Percentiles rank a stretch among this genome's conserved stretches.
Conservation (phyloP, 257 asterid genomes). For the Echium plantagineum region DNA sequence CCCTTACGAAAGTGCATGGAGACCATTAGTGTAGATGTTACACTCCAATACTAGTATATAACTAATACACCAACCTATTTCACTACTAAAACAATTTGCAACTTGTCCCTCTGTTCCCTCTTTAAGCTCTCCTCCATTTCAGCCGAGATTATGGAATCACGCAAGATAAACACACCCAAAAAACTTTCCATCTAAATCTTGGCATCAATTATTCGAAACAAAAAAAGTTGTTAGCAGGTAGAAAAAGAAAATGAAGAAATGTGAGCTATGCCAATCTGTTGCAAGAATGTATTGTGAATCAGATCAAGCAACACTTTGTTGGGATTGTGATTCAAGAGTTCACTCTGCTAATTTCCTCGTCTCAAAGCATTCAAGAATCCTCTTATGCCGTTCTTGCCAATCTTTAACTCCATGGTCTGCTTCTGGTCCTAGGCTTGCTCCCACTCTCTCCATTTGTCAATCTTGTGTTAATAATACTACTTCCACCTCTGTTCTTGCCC, state of each 20-base stretch:
- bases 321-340: conserved; percentile 62
- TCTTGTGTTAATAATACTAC: conserved; percentile 17
- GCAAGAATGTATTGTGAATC: conserved; percentile 61
- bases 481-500: neutral
- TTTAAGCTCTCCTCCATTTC: conserved; percentile 1
- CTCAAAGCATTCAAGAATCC: conserved; percentile 54
- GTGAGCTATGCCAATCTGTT: conserved; percentile 48
- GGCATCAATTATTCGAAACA: neutral
- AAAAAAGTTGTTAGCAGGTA: neutral
- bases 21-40: too few relatives aligned
- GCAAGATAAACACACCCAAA: neutral
- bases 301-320: conserved; percentile 63
- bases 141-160: conserved; percentile 6
- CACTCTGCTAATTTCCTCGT: conserved; percentile 66
- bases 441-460: conserved; percentile 42
- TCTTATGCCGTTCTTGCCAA: conserved; percentile 56
- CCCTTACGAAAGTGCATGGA: too few relatives aligned
- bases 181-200: neutral
- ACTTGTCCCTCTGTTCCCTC: conserved; percentile 3
- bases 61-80: neutral
- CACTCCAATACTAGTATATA: too few relatives aligned
- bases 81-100: neutral
- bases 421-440: conserved; percentile 54
- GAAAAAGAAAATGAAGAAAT: conserved; percentile 33
- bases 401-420: conserved; percentile 64